Evolutionary conservation across 495 filamentous ascomycete genomes (phyloP).

Genomic region (Talaromyces liani): DNA sequence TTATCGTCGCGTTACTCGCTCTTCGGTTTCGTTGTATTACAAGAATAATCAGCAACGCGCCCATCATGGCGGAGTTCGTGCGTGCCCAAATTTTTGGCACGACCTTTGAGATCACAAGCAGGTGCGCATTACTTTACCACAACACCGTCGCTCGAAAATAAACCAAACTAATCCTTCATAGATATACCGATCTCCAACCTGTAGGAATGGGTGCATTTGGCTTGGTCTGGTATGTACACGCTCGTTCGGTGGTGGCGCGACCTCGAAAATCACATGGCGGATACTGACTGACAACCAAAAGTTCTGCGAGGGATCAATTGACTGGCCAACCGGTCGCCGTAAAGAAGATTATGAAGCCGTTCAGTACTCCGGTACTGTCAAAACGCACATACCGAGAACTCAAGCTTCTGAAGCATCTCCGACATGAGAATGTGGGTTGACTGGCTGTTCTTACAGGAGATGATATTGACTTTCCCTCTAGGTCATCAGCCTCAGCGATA

Average conservation of each 20-base stretch:
- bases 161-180: constrained; percentile 23
- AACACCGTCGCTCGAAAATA: background rate
- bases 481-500: constrained; percentile 98
- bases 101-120: constrained; percentile 98
- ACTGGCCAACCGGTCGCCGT: constrained; percentile 92
- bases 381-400: constrained; percentile 97
- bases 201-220: constrained; percentile 99
- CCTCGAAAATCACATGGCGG: constrained; percentile 3
- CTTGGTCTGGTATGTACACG: constrained; percentile 74
- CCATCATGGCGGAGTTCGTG: constrained; percentile 93
- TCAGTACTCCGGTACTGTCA: constrained; percentile 93
- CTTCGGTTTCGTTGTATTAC: background rate
- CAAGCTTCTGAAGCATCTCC: constrained; percentile 93
- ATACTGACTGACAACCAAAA: constrained; percentile 23
- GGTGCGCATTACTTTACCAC: constrained; percentile 46
- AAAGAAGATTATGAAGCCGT: constrained; percentile 99
- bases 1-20: background rate
- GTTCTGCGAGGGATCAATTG: constrained; percentile 95
- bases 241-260: background rate
- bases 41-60: constrained; percentile 10
- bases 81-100: constrained; percentile 99
- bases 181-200: constrained; percentile 95
- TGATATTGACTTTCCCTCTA: constrained; percentile 29
- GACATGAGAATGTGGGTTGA: constrained; percentile 80
- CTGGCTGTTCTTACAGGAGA: background rate